A percentile compares a stretch with the other conserved stretches of the same genome.
phyloP scores from a whole-genome alignment of 352 stramenopile genomes.

The Lagenidium sp. region DNA sequence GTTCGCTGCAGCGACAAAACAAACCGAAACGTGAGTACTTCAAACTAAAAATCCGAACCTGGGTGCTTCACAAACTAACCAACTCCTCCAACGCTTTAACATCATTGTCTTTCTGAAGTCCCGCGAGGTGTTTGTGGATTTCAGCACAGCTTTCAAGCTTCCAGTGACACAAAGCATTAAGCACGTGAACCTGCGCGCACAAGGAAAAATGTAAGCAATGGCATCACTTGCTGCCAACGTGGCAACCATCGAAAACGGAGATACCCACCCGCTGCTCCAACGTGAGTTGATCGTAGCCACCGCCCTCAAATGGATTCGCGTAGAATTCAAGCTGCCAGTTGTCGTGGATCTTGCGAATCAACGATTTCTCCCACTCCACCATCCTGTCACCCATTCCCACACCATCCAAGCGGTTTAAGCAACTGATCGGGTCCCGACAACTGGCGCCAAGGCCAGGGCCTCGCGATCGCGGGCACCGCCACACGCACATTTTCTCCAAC shows the following conservation, averaged over 20 bases:
- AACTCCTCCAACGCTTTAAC: slow-evolving; percentile 42
- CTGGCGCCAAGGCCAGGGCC: slow-evolving; percentile 3
- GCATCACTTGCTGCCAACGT: too few relatives aligned
- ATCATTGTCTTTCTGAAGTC: slow-evolving; percentile 56
- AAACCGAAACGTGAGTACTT: neutral
- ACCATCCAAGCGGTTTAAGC: neutral
- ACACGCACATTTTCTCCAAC: slow-evolving; percentile 70
- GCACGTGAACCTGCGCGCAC: slow-evolving; percentile 60
- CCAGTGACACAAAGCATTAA: slow-evolving; percentile 78
- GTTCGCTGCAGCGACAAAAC: slow-evolving; percentile 26
- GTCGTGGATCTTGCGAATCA: slow-evolving; percentile 65
- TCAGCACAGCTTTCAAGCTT: slow-evolving; percentile 70
- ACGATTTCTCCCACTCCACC: slow-evolving; percentile 72
- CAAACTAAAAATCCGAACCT: too few relatives aligned
- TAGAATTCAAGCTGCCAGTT: slow-evolving; percentile 67
- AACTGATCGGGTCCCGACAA: slow-evolving; percentile 9
- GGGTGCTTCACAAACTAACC: too few relatives aligned
- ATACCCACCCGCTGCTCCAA: slow-evolving; percentile 41
- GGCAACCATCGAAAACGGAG: too few relatives aligned
- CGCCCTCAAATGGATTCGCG: slow-evolving; percentile 49
- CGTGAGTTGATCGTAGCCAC: slow-evolving; percentile 48
- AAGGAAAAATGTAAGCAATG: too few relatives aligned
- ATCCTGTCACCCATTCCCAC: slow-evolving; percentile 27
- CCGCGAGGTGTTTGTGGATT: slow-evolving; percentile 65
- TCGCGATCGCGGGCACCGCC: neutral